These are phyloP conservation scores for Leucaena leucocephala DNA, from an alignment of 306 rosid species.

Conservation along the genomic window DNA sequence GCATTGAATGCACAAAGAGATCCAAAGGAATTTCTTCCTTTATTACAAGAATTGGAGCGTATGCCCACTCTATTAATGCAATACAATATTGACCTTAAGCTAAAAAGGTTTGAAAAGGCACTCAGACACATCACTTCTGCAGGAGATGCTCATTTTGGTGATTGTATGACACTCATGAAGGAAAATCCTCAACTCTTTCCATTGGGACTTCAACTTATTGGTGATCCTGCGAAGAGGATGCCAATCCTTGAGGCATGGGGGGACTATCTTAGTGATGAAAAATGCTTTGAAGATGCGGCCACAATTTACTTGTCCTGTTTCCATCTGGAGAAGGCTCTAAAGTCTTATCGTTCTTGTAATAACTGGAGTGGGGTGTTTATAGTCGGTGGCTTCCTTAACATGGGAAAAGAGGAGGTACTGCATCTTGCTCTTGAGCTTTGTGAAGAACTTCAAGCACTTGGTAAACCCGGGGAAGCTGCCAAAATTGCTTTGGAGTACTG, in stretches of 20 bases:
- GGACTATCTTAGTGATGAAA: slow-evolving; percentile 74
- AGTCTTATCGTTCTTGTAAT: slow-evolving; percentile 75
- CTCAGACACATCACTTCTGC: slow-evolving; percentile 87
- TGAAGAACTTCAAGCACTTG: slow-evolving; percentile 97
- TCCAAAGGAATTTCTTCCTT: slow-evolving; percentile 96
- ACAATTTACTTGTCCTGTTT: slow-evolving; percentile 76
- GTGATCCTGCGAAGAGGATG: slow-evolving; percentile 66
- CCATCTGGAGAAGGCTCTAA: slow-evolving; percentile 81
- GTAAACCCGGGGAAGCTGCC: slow-evolving; percentile 95
- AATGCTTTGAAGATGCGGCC: slow-evolving; percentile 86
- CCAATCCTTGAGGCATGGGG: slow-evolving; percentile 96
- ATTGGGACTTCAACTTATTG: slow-evolving; percentile 79
- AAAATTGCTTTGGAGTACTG: slow-evolving; percentile 87
- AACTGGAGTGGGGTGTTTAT: slow-evolving; percentile 90
- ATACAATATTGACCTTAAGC: slow-evolving; percentile 87
- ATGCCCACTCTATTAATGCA: slow-evolving; percentile 75
- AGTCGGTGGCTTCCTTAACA: slow-evolving; percentile 77
- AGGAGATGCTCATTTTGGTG: slow-evolving; percentile 80
- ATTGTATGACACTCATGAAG: slow-evolving; percentile 78
- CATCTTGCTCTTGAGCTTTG: slow-evolving; percentile 81
- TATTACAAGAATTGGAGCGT: slow-evolving; percentile 78
- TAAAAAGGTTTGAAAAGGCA: slow-evolving; percentile 85
- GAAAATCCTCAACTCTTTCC: slow-evolving; percentile 83
- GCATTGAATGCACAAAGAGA: slow-evolving; percentile 96
- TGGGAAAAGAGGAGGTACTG: slow-evolving; percentile 70